A percentile compares a stretch with the other conserved stretches of the same genome.
These are phyloP conservation scores for Aureobasidium sp. DNA, from an alignment of 2,329 filamentous ascomycete genomes.

Conservation along the genomic window DNA sequence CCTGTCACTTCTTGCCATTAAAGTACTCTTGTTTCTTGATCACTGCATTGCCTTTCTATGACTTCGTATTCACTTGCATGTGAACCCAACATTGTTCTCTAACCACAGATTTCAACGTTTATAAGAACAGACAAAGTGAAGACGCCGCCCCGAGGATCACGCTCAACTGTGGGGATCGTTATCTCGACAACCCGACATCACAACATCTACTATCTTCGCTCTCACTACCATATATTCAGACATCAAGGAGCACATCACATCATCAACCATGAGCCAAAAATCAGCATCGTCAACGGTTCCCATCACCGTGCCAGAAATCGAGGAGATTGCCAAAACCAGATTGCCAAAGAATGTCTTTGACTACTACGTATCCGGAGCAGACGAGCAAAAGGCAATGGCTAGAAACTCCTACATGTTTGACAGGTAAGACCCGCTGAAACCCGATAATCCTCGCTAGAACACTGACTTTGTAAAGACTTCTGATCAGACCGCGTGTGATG, in stretches of 20 bases:
- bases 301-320: slow-evolving; percentile 14
- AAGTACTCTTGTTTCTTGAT: too few relatives aligned
- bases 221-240: too few relatives aligned
- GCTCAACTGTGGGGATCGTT: not conserved
- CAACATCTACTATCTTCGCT: not conserved
- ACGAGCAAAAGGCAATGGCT: slow-evolving; percentile 7
- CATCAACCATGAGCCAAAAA: not conserved
- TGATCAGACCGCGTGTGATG: slow-evolving; percentile 30
- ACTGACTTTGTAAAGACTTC: slow-evolving; percentile 16
- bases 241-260: not conserved
- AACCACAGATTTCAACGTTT: not conserved
- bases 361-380: slow-evolving; percentile 14
- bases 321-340: slow-evolving; percentile 10
- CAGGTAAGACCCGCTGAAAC: too few relatives aligned
- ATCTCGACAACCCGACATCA: not conserved
- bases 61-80: not conserved
- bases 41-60: not conserved
- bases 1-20: not conserved
- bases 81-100: not conserved
- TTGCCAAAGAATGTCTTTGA: slow-evolving; percentile 14
- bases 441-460: too few relatives aligned
- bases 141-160: not conserved
- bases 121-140: not conserved
- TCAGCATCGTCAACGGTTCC: not conserved
- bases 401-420: slow-evolving; percentile 8